Conservation (phyloP, 495 filamentous ascomycete species). For the Daldinia concentrica region DNA sequence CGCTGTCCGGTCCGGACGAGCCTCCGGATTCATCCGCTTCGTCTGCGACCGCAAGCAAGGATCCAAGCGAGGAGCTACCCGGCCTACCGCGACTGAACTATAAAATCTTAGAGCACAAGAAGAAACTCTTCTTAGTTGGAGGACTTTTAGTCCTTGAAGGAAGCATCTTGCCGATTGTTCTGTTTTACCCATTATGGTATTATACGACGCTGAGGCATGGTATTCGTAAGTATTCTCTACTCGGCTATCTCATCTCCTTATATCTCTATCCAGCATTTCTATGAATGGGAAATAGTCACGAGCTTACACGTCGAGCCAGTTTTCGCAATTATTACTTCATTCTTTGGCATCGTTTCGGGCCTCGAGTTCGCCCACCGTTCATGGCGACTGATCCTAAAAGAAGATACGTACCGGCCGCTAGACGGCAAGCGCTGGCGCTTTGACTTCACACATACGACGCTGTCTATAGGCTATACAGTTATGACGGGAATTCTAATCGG, state of each 20-base stretch:
- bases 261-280: neutral
- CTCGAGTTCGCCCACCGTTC: constrained; percentile 59
- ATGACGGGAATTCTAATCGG: constrained; percentile 61
- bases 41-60: constrained; percentile 24
- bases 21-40: constrained; percentile 27
- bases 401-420: constrained; percentile 55
- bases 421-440: constrained; percentile 54
- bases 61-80: constrained; percentile 39
- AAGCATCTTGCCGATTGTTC: constrained; percentile 54
- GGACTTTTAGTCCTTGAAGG: constrained; percentile 57
- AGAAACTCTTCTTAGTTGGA: constrained; percentile 53
- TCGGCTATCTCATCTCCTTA: neutral
- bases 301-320: constrained; percentile 38
- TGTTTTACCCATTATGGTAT: constrained; percentile 59
- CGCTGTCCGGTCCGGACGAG: constrained; percentile 30
- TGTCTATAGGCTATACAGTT: constrained; percentile 55
- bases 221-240: constrained; percentile 45
- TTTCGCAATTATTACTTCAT: constrained; percentile 62
- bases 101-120: constrained; percentile 55
- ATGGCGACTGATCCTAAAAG: constrained; percentile 52
- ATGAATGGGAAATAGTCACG: neutral
- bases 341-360: constrained; percentile 60
- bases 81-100: constrained; percentile 56
- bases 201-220: constrained; percentile 52
- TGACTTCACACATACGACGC: constrained; percentile 59